Conservation (phyloP, 306 rosid species). For the Acmispon strigosus region DNA sequence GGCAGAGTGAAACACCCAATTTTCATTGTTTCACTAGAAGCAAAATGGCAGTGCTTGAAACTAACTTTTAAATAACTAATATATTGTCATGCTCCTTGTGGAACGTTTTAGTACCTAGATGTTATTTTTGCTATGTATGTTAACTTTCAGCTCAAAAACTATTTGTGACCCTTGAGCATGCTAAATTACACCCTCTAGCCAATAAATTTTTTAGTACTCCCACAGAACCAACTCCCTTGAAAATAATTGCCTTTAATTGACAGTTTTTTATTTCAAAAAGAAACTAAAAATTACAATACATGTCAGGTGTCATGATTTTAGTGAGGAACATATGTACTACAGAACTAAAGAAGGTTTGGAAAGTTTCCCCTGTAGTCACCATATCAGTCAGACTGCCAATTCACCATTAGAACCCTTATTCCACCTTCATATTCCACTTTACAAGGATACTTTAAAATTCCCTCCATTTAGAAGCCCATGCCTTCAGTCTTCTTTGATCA, state of each 20-base stretch:
- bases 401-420: conserved; percentile 8
- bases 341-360: no score
- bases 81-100: not conserved
- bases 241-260: no score
- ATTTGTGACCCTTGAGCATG: not conserved
- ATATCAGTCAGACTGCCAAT: conserved; percentile 11
- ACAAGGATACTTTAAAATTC: not conserved
- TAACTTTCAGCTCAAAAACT: not conserved
- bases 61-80: not conserved
- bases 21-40: not conserved
- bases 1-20: not conserved
- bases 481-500: conserved; percentile 6
- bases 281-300: no score
- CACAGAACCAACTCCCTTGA: no score
- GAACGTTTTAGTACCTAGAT: not conserved
- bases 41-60: not conserved
- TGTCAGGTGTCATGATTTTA: no score
- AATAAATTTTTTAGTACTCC: no score
- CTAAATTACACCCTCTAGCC: not conserved
- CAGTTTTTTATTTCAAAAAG: no score
- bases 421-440: no score
- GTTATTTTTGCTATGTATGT: not conserved
- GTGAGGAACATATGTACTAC: no score
- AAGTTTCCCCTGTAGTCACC: no score
- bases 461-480: not conserved